Conservation (phyloP, 768 basidiomycete species). For the Leccinum subtestaceum region DNA sequence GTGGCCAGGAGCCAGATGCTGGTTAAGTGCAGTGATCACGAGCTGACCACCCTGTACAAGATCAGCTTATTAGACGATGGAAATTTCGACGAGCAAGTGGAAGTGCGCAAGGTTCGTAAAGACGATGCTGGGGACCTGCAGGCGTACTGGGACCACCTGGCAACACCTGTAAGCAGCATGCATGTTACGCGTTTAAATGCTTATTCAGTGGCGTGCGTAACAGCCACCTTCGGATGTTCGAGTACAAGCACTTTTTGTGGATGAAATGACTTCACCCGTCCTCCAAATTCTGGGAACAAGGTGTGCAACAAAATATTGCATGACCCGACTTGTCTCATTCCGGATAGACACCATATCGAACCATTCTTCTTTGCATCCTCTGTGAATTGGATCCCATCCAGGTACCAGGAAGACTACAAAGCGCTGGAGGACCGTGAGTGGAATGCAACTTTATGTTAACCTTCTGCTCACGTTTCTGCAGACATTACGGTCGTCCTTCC, state of each 20-base stretch:
- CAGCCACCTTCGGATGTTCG: slow-evolving; percentile 29
- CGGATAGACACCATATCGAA: slow-evolving; percentile 38
- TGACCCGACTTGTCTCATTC: neutral
- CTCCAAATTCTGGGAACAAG: slow-evolving; percentile 41
- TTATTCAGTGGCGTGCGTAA: neutral
- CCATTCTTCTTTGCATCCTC: slow-evolving; percentile 46
- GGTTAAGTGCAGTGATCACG: slow-evolving; percentile 13
- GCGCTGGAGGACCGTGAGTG: slow-evolving; percentile 39
- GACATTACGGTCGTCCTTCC: slow-evolving; percentile 44
- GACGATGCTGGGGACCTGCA: slow-evolving; percentile 12
- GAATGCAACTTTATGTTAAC: neutral
- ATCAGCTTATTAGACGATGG: slow-evolving; percentile 18
- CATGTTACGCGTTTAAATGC: neutral
- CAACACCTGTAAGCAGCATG: slow-evolving; percentile 22
- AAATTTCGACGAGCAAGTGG: slow-evolving; percentile 13
- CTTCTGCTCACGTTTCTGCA: slow-evolving; percentile 14
- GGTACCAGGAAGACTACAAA: slow-evolving; percentile 38
- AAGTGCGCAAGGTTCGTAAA: slow-evolving; percentile 9
- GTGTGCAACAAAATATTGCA: slow-evolving; percentile 19
- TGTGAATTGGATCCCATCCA: slow-evolving; percentile 40
- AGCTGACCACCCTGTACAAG: slow-evolving; percentile 20
- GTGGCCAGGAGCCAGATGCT: slow-evolving; percentile 36
- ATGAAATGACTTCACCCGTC: slow-evolving; percentile 34
- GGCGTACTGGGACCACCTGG: slow-evolving; percentile 32
- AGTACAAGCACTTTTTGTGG: slow-evolving; percentile 39